These are phyloP conservation scores for Pichia sp. DNA, from an alignment of 1,139 yeast species.

Conservation along the genomic window DNA sequence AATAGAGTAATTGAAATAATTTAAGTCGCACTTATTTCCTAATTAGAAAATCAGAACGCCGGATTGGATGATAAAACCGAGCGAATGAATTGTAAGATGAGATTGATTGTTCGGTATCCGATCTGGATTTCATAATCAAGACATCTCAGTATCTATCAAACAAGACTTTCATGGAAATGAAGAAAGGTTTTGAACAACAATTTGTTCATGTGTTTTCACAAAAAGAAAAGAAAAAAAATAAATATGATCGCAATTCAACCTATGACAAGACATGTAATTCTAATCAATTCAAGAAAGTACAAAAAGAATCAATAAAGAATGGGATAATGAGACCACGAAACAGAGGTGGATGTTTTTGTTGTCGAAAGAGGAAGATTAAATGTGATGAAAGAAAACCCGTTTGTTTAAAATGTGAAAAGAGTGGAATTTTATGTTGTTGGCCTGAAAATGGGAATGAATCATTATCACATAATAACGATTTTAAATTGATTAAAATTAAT, in stretches of 20 bases:
- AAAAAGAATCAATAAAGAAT: not conserved
- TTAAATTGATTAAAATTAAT: slow-evolving; percentile 2
- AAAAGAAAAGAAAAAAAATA: not conserved
- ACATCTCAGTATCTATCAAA: too few species aligned
- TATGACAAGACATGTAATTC: not conserved
- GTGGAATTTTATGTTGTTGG: slow-evolving; percentile 11
- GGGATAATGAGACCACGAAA: not conserved
- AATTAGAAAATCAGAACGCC: too few species aligned
- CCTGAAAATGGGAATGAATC: slow-evolving; percentile 10
- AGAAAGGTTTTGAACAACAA: not conserved
- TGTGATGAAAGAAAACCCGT: slow-evolving; percentile 14
- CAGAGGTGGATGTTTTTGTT: slow-evolving; percentile 15
- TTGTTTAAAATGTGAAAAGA: slow-evolving; percentile 9
- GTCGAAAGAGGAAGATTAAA: slow-evolving; percentile 15
- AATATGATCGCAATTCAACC: too few species aligned
- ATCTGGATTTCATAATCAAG: too few species aligned
- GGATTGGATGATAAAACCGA: too few species aligned
- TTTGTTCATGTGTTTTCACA: not conserved
- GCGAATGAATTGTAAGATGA: too few species aligned
- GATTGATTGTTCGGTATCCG: too few species aligned
- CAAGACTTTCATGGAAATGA: too few species aligned
- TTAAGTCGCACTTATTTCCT: too few species aligned
- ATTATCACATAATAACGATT: slow-evolving; percentile 9
- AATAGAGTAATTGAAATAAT: too few species aligned
- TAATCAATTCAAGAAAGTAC: too few species aligned